A percentile compares a stretch with the other conserved stretches of the same genome.
Conservation (phyloP, 2,329 filamentous ascomycete genomes). For the Aspergillus pseudoglaucus region DNA sequence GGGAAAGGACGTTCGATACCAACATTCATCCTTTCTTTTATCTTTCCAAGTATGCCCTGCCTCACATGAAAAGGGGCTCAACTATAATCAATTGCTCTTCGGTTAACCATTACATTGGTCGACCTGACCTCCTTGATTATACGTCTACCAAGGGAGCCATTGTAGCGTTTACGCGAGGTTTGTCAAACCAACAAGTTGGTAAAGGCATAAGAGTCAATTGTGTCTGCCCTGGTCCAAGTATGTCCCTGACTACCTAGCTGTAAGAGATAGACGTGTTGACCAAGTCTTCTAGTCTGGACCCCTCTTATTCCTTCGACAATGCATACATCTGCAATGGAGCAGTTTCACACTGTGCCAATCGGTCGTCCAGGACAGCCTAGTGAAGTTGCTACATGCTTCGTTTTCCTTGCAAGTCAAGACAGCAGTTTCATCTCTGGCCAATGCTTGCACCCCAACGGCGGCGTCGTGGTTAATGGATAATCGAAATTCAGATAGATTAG, state of each 20-base stretch:
- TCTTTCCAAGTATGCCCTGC: slow-evolving; percentile 68
- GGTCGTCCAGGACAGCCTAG: slow-evolving; percentile 71
- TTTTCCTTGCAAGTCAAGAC: slow-evolving; percentile 71
- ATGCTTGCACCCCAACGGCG: slow-evolving; percentile 59
- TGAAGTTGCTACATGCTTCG: slow-evolving; percentile 74
- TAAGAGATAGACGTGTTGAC: not conserved
- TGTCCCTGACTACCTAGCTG: slow-evolving; percentile 4
- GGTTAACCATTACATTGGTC: slow-evolving; percentile 76
- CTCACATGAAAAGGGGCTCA: slow-evolving; percentile 66
- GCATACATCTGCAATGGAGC: slow-evolving; percentile 61
- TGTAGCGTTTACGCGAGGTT: slow-evolving; percentile 67
- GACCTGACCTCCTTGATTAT: slow-evolving; percentile 74
- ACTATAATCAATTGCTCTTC: slow-evolving; percentile 82
- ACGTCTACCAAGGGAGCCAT: slow-evolving; percentile 69
- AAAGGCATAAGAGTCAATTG: slow-evolving; percentile 72
- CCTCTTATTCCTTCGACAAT: slow-evolving; percentile 69
- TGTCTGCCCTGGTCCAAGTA: slow-evolving; percentile 65
- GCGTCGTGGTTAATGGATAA: slow-evolving; percentile 47
- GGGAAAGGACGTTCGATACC: slow-evolving; percentile 70
- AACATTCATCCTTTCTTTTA: slow-evolving; percentile 82
- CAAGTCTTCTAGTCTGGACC: slow-evolving; percentile 56
- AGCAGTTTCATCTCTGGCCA: slow-evolving; percentile 70
- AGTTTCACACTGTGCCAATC: slow-evolving; percentile 66
- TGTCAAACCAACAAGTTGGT: slow-evolving; percentile 66
- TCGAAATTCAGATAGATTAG: not conserved